phyloP scores from a whole-genome alignment of 257 asterid genomes.

The Penstemon davidsonii region DNA sequence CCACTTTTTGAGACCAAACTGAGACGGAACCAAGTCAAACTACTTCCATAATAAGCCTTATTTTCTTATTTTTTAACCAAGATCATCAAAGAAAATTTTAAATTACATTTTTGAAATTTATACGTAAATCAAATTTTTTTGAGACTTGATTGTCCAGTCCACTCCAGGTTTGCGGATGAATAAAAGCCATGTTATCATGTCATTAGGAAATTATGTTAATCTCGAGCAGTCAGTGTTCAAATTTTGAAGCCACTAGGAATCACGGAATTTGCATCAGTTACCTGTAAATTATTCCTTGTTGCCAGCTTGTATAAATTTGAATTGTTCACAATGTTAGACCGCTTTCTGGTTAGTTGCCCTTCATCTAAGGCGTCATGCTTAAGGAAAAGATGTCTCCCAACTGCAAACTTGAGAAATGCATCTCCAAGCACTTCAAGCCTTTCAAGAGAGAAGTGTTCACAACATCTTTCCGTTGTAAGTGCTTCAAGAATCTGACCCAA shows the following conservation, averaged over 20 bases:
- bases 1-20: too few relatives aligned
- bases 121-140: too few relatives aligned
- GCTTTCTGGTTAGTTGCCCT: conserved; percentile 91
- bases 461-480: conserved; percentile 88
- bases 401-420: conserved; percentile 94
- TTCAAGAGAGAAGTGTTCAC: conserved; percentile 86
- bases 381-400: conserved; percentile 84
- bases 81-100: not conserved
- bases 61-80: not conserved
- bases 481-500: conserved; percentile 93
- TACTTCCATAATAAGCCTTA: too few relatives aligned
- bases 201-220: too few relatives aligned
- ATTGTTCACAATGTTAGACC: conserved; percentile 82
- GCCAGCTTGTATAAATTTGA: conserved; percentile 69
- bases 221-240: not conserved
- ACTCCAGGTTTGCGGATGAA: too few relatives aligned
- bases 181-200: too few relatives aligned
- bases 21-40: too few relatives aligned
- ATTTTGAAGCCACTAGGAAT: conserved; percentile 10
- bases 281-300: conserved; percentile 71
- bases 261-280: conserved; percentile 33
- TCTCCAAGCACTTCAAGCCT: conserved; percentile 99
- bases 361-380: conserved; percentile 71
- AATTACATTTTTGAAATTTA: not conserved
- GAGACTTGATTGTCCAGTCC: too few relatives aligned